Percentiles rank a stretch among this genome's conserved stretches.
Evolutionary conservation across 2,329 filamentous ascomycete genomes (phyloP).

Genomic region (Daldinia sp.): DNA sequence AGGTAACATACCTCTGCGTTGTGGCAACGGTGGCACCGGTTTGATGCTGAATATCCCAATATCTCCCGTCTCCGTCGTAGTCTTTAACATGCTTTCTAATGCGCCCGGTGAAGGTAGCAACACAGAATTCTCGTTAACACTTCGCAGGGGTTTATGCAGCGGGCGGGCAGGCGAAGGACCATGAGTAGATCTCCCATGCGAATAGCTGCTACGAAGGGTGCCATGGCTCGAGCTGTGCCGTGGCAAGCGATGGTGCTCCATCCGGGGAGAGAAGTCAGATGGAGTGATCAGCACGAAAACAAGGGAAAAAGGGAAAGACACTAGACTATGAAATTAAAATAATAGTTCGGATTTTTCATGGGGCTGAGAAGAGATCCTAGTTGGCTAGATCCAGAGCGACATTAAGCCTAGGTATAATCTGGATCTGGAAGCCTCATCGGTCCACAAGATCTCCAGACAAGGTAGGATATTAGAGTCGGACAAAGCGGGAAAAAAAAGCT

Average conservation of each 20-base stretch:
- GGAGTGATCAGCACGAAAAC: not conserved
- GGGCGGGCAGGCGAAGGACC: constrained; percentile 45
- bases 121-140: constrained; percentile 58
- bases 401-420: constrained; percentile 30
- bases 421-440: constrained; percentile 30
- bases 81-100: constrained; percentile 74
- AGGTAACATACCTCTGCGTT: constrained; percentile 47
- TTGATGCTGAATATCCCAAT: constrained; percentile 71
- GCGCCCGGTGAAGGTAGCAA: constrained; percentile 64
- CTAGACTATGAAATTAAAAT: constrained; percentile 47
- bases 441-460: constrained; percentile 36
- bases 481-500: constrained; percentile 15
- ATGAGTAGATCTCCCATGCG: constrained; percentile 39
- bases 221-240: constrained; percentile 52
- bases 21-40: constrained; percentile 54
- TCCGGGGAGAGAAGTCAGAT: constrained; percentile 30
- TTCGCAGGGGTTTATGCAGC: constrained; percentile 57
- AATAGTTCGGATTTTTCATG: constrained; percentile 40
- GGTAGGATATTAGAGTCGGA: constrained; percentile 26
- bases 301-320: constrained; percentile 8
- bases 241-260: constrained; percentile 50
- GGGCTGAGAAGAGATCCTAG: constrained; percentile 41
- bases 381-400: constrained; percentile 31
- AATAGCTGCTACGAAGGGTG: constrained; percentile 49
- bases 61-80: constrained; percentile 74